Percentiles rank a stretch among this genome's conserved stretches.
These are phyloP conservation scores for Cyberlindnera euphorbiae DNA, from an alignment of 805 yeast species.

Conservation along the genomic window DNA sequence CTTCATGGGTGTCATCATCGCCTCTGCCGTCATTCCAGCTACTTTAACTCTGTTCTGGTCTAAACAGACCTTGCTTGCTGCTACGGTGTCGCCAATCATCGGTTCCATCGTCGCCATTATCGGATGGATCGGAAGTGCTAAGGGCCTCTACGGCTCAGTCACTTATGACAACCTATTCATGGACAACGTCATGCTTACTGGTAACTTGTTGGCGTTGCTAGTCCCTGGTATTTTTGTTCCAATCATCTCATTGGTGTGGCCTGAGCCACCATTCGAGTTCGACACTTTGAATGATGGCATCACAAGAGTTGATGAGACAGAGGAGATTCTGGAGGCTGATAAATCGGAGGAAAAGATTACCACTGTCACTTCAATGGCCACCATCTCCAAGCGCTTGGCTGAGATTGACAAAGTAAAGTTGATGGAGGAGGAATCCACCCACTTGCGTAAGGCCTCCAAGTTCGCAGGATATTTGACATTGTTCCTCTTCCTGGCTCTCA, in stretches of 20 bases:
- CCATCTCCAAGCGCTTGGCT: slow-evolving; percentile 28
- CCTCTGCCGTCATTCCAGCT: slow-evolving; percentile 81
- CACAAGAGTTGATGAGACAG: slow-evolving; percentile 66
- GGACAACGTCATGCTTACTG: slow-evolving; percentile 86
- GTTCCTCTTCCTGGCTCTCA: slow-evolving; percentile 54
- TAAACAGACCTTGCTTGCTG: slow-evolving; percentile 66
- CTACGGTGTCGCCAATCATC: slow-evolving; percentile 67
- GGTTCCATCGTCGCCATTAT: slow-evolving; percentile 72
- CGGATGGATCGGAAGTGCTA: slow-evolving; percentile 57
- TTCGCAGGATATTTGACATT: slow-evolving; percentile 58
- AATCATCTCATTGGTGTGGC: slow-evolving; percentile 59
- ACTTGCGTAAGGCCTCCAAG: slow-evolving; percentile 53
- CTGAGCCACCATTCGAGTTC: slow-evolving; percentile 75
- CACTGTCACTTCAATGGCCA: slow-evolving; percentile 29
- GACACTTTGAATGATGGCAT: slow-evolving; percentile 48
- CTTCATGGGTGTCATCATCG: slow-evolving; percentile 84
- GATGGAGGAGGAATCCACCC: slow-evolving; percentile 45
- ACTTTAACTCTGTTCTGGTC: slow-evolving; percentile 59
- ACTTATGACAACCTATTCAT: slow-evolving; percentile 60
- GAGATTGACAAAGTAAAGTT: slow-evolving; percentile 21
- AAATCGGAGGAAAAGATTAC: slow-evolving; percentile 25
- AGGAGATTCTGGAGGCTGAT: slow-evolving; percentile 49
- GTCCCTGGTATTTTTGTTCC: slow-evolving; percentile 69
- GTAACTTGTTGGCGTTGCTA: slow-evolving; percentile 77
- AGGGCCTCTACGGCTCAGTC: slow-evolving; percentile 36